These are phyloP conservation scores for Volvox africanus DNA, from an alignment of 139 green algal species.

Conservation along the genomic window DNA sequence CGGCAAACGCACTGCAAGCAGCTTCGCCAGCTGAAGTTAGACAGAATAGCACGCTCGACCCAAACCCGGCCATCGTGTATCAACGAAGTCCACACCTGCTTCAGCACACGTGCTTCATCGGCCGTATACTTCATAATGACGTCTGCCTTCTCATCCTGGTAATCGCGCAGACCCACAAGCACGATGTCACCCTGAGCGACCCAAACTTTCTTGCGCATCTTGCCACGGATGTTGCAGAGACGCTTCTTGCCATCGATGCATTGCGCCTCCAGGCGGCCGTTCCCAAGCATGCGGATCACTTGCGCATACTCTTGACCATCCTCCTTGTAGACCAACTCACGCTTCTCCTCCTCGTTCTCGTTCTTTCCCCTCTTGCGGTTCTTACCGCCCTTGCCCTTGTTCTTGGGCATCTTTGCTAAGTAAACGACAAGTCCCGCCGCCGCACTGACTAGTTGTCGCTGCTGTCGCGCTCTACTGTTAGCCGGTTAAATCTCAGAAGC, in stretches of 20 bases:
- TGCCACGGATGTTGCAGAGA: slow-evolving; percentile 98
- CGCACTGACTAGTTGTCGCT: background rate
- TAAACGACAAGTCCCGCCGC: slow-evolving; percentile 14
- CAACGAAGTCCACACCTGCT: slow-evolving; percentile 61
- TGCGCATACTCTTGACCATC: slow-evolving; percentile 94
- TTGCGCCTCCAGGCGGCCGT: slow-evolving; percentile 96
- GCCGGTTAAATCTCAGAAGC: background rate
- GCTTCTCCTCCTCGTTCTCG: slow-evolving; percentile 96
- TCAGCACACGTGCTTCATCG: slow-evolving; percentile 85
- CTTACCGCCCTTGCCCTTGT: slow-evolving; percentile 72
- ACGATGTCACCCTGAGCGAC: slow-evolving; percentile 94
- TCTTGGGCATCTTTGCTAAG: slow-evolving; percentile 65
- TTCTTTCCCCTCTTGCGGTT: slow-evolving; percentile 86
- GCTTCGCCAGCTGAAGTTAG: too few species aligned
- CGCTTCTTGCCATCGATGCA: slow-evolving; percentile 99
- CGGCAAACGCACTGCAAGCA: too few species aligned
- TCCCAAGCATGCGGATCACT: slow-evolving; percentile 98
- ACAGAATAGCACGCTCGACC: too few species aligned
- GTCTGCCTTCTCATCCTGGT: slow-evolving; percentile 99
- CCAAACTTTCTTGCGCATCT: slow-evolving; percentile 99
- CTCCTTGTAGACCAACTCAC: slow-evolving; percentile 99
- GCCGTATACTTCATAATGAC: slow-evolving; percentile 97
- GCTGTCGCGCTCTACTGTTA: background rate
- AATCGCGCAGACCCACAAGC: slow-evolving; percentile 97
- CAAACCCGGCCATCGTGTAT: too few species aligned